These are phyloP conservation scores for Kalaharituber pfeilii DNA, from an alignment of 2,329 filamentous ascomycete species.

Conservation along the genomic window DNA sequence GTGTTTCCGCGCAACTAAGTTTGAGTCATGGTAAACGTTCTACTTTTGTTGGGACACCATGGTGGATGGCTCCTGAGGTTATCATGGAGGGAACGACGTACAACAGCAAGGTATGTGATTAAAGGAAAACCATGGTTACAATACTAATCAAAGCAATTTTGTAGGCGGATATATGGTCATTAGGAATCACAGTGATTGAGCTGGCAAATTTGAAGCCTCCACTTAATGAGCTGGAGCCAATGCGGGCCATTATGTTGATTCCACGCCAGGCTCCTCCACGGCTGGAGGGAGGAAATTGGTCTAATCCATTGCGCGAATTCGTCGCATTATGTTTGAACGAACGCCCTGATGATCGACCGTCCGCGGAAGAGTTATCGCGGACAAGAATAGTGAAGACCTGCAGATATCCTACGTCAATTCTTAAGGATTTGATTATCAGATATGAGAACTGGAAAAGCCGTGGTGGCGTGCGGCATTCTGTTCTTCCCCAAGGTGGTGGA, in stretches of 20 bases:
- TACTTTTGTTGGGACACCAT: conserved; percentile 64
- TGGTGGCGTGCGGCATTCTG: conserved; percentile 20
- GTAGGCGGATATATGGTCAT: conserved; percentile 67
- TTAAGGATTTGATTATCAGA: conserved; percentile 20
- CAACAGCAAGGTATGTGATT: conserved; percentile 39
- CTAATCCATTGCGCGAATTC: conserved; percentile 48
- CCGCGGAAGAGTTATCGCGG: conserved; percentile 24
- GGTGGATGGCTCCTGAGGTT: conserved; percentile 76
- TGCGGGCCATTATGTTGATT: conserved; percentile 38
- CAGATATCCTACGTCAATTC: conserved; percentile 17
- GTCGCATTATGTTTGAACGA: conserved; percentile 57
- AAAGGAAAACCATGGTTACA: neutral
- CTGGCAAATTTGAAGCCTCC: conserved; percentile 64
- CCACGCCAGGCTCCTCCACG: conserved; percentile 42
- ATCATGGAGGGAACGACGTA: conserved; percentile 42
- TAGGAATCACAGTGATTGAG: conserved; percentile 64
- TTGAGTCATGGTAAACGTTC: conserved; percentile 58
- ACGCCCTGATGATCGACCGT: conserved; percentile 49
- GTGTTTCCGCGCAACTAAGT: conserved; percentile 62
- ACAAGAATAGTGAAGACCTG: conserved; percentile 20
- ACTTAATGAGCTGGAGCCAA: conserved; percentile 32
- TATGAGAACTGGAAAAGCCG: conserved; percentile 21
- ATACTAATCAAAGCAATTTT: conserved; percentile 1
- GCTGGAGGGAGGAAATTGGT: conserved; percentile 55
- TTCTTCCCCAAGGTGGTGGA: conserved; percentile 8